Conservation (phyloP, 139 green algal species). For the Pycnococcus provasolii region DNA sequence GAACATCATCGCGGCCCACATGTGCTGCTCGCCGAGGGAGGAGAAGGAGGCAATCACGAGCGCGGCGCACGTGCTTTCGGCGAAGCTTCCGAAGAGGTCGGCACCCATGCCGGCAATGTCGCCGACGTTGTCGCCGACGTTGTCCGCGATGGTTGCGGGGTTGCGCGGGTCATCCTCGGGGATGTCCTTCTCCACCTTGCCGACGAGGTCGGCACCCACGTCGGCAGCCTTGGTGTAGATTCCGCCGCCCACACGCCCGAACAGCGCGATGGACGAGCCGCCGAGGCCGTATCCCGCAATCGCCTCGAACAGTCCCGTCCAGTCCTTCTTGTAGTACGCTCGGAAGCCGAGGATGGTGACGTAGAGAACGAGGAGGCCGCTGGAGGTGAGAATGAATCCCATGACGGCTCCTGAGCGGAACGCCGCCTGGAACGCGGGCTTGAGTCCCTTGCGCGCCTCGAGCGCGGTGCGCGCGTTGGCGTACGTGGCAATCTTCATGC, state of each 20-base stretch:
- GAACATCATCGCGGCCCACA: constrained; percentile 67
- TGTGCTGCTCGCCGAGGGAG: constrained; percentile 36
- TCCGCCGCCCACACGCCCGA: constrained; percentile 84
- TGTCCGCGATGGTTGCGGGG: constrained; percentile 95
- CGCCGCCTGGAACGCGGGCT: constrained; percentile 34
- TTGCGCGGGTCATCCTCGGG: constrained; percentile 98
- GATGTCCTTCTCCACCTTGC: constrained; percentile 80
- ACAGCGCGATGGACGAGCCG: constrained; percentile 89
- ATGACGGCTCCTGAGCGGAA: constrained; percentile 96
- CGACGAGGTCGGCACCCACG: constrained; percentile 90
- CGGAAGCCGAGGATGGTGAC: constrained; percentile 47
- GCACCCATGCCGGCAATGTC: constrained; percentile 96
- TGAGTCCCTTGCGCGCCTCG: constrained; percentile 63
- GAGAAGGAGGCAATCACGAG: constrained; percentile 76
- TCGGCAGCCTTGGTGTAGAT: constrained; percentile 97
- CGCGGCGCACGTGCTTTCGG: constrained; percentile 88
- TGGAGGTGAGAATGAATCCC: constrained; percentile 81
- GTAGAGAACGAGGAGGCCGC: constrained; percentile 78
- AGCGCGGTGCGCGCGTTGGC: constrained; percentile 83
- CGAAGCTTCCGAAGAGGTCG: constrained; percentile 94
- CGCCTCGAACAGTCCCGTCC: constrained; percentile 75
- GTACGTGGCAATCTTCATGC: constrained; percentile 85
- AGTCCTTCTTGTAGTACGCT: constrained; percentile 63
- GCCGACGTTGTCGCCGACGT: constrained; percentile 96
- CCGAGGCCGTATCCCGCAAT: constrained; percentile 93